Evolutionary conservation across 1,139 yeast species (phyloP).

Genomic region (Yamadazyma triangularis): DNA sequence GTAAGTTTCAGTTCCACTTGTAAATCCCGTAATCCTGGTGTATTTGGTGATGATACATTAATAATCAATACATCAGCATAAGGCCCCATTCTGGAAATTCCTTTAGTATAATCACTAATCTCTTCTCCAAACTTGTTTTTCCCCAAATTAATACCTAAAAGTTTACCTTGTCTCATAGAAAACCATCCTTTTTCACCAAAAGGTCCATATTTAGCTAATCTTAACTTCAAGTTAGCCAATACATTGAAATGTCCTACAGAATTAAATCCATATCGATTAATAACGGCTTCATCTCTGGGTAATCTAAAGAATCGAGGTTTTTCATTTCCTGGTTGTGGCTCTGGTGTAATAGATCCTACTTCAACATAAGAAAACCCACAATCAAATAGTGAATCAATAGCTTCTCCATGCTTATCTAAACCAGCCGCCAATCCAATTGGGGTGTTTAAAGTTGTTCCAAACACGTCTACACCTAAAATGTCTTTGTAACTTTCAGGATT

Average conservation of each 20-base stretch:
- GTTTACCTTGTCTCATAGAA: slow-evolving; percentile 59
- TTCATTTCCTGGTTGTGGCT: slow-evolving; percentile 93
- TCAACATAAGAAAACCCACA: slow-evolving; percentile 88
- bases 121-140: slow-evolving; percentile 92
- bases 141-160: slow-evolving; percentile 82
- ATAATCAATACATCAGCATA: slow-evolving; percentile 86
- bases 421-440: slow-evolving; percentile 98
- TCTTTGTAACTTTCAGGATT: slow-evolving; percentile 24
- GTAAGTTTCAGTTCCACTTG: slow-evolving; percentile 76
- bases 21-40: slow-evolving; percentile 87
- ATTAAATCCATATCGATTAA: slow-evolving; percentile 92
- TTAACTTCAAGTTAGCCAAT: slow-evolving; percentile 55
- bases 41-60: slow-evolving; percentile 94
- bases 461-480: slow-evolving; percentile 54
- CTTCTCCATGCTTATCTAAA: slow-evolving; percentile 90
- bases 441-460: slow-evolving; percentile 58
- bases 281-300: slow-evolving; percentile 81
- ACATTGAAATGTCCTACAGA: slow-evolving; percentile 84
- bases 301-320: slow-evolving; percentile 85
- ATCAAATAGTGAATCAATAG: slow-evolving; percentile 75
- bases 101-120: slow-evolving; percentile 76
- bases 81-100: slow-evolving; percentile 76
- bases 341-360: slow-evolving; percentile 89
- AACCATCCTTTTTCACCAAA: too few relatives aligned
- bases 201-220: slow-evolving; percentile 44